These are phyloP conservation scores for Corylus americana DNA, from an alignment of 306 rosid genomes.

Conservation along the genomic window DNA sequence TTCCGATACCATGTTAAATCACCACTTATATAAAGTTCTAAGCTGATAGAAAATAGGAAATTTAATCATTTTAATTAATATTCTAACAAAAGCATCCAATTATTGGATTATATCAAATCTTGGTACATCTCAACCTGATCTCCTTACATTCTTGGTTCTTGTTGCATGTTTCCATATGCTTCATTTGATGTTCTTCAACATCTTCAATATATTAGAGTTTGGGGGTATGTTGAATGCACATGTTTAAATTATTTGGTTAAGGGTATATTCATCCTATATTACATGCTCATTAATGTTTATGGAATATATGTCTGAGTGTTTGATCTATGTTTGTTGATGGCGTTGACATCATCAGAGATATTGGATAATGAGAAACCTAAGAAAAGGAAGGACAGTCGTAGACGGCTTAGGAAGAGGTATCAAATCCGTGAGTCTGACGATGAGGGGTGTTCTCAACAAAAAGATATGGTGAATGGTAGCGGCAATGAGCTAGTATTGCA, in stretches of 20 bases:
- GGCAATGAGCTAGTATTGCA: slow-evolving; percentile 29
- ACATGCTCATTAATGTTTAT: neutral
- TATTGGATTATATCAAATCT: neutral
- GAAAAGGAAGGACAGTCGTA: slow-evolving; percentile 24
- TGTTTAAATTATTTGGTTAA: neutral
- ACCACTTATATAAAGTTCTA: too few species aligned
- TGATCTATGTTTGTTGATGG: slow-evolving; percentile 16
- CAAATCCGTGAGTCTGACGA: slow-evolving; percentile 57
- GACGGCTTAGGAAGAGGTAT: slow-evolving; percentile 59
- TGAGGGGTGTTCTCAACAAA: slow-evolving; percentile 34
- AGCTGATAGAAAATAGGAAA: too few species aligned
- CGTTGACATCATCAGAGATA: slow-evolving; percentile 31
- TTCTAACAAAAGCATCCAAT: neutral
- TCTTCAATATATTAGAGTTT: neutral
- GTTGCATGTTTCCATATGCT: neutral
- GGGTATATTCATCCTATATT: neutral
- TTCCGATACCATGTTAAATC: too few species aligned
- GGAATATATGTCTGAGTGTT: neutral
- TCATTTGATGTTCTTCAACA: neutral
- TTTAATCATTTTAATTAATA: too few species aligned
- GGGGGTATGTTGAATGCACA: neutral
- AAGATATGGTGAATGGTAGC: slow-evolving; percentile 13
- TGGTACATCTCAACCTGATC: too few species aligned
- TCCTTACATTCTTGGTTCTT: neutral
- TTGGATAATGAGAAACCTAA: slow-evolving; percentile 35